Evolutionary conservation across 768 basidiomycete genomes (phyloP).

Genomic region (Suillus fuscotomentosus): DNA sequence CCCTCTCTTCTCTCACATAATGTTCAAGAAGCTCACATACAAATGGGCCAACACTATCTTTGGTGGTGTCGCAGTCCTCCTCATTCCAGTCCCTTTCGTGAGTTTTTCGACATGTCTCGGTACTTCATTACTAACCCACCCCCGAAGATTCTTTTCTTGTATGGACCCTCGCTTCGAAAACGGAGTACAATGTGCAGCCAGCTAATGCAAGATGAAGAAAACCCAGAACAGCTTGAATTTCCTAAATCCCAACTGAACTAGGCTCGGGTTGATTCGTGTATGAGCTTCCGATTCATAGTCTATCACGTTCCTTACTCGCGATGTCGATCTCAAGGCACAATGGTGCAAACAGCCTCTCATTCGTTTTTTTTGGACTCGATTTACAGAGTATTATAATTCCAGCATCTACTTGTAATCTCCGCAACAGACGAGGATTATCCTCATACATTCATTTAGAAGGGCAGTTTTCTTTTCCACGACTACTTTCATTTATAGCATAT

Average conservation of each 20-base stretch:
- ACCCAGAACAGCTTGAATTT: background rate
- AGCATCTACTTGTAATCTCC: background rate
- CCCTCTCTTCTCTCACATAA: slow-evolving; percentile 58
- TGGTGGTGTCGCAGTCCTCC: slow-evolving; percentile 46
- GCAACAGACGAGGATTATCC: background rate
- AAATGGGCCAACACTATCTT: slow-evolving; percentile 60
- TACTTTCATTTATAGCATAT: background rate
- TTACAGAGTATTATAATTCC: background rate
- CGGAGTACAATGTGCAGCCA: slow-evolving; percentile 20
- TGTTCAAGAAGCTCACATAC: slow-evolving; percentile 54
- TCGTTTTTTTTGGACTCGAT: background rate
- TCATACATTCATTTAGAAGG: background rate
- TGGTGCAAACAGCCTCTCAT: slow-evolving; percentile 1
- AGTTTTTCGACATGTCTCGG: slow-evolving; percentile 11
- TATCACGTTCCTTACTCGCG: background rate
- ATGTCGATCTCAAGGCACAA: background rate
- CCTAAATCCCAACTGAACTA: background rate
- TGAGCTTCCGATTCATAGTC: background rate
- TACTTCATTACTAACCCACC: background rate
- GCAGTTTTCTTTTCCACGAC: background rate
- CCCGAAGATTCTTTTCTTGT: slow-evolving; percentile 29
- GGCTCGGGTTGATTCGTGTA: background rate
- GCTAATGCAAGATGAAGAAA: slow-evolving; percentile 11
- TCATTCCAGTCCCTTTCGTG: slow-evolving; percentile 60
- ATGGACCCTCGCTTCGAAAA: slow-evolving; percentile 27